Evolutionary conservation across 305 asterid species (phyloP), one percentile per base, ranked within the genome.

Genomic region (Nicotiana rustica): DNA sequence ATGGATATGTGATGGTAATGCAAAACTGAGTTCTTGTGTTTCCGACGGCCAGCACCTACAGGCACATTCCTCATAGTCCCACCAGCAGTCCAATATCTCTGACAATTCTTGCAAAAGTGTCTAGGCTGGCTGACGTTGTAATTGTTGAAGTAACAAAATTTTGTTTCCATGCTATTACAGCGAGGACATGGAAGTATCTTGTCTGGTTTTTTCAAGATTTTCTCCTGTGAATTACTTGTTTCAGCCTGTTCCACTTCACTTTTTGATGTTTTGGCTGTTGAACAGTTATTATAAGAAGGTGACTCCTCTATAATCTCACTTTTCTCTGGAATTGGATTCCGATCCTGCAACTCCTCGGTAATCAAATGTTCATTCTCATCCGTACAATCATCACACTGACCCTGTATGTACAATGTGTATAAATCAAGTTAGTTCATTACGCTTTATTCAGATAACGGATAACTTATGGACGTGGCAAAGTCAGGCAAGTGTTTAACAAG

Each of bases 71-170:
- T 91, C 97, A 93, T 97, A 60, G 92, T 95, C 84, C 99, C 99
- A 17, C 99, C 99, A 66, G 99, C 99, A 36, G 99, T 97, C 99
- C 99, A 97, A 84, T 97, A 97, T 83, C 99, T 90, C 92, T 97
- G 99, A 86, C 99, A 97, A 69, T 91, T 93, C 91, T 91, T 95
- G 90, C 99, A 97, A 89, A 93, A 95, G 77, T 97, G 98, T 21
- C 99, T 85, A 57, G 98, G 99, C 78, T 97, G 99, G 88, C 90
- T 95, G 69, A 94, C 94, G 1, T 97, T 96, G 93, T 96, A 96
- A 69, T 96, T 96, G 89, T 96, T 96, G 86, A 89, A 95, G 83
- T 95, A 95, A 87, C 99, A 96, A 75, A 96, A 96, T 84, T 96
- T 96, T 0, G 99, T 97, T 67, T 97, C 98, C 99, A 92, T 93